Conservation (phyloP, 2,329 filamentous ascomycete genomes). For the Xylaria sp. region DNA sequence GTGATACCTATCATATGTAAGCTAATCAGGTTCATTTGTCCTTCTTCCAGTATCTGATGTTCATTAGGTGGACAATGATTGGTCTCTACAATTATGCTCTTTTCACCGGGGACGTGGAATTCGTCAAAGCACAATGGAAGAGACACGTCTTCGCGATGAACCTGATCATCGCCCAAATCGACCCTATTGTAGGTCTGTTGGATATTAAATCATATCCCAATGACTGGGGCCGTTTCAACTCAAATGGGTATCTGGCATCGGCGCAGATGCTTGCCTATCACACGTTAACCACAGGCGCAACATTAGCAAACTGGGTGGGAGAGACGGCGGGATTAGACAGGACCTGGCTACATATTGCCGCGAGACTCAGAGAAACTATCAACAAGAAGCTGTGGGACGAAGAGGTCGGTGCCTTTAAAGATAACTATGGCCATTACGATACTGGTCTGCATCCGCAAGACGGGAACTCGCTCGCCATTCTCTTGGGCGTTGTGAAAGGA, state of each 20-base stretch:
- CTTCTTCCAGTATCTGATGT: slow-evolving; percentile 10
- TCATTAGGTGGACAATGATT: slow-evolving; percentile 53
- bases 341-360: slow-evolving; percentile 49
- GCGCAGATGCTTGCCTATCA: slow-evolving; percentile 51
- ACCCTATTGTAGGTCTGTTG: slow-evolving; percentile 33
- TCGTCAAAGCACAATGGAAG: slow-evolving; percentile 53
- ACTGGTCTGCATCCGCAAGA: slow-evolving; percentile 64
- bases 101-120: slow-evolving; percentile 58
- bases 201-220: slow-evolving; percentile 30
- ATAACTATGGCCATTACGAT: slow-evolving; percentile 49
- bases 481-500: slow-evolving; percentile 51
- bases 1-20: slow-evolving; percentile 43
- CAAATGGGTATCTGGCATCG: slow-evolving; percentile 33
- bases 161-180: slow-evolving; percentile 32
- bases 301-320: slow-evolving; percentile 54
- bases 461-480: slow-evolving; percentile 61
- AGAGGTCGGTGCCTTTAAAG: slow-evolving; percentile 55
- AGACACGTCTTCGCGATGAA: slow-evolving; percentile 54
- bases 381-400: slow-evolving; percentile 56
- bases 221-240: slow-evolving; percentile 40
- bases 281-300: slow-evolving; percentile 58
- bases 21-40: slow-evolving; percentile 14
- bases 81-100: slow-evolving; percentile 64
- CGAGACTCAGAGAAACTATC: slow-evolving; percentile 51
- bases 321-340: slow-evolving; percentile 47